Evolutionary conservation across 176 grass and related monocot species (phyloP), one percentile per base, ranked within the genome.

Genomic region (Phoenix dactylifera): DNA sequence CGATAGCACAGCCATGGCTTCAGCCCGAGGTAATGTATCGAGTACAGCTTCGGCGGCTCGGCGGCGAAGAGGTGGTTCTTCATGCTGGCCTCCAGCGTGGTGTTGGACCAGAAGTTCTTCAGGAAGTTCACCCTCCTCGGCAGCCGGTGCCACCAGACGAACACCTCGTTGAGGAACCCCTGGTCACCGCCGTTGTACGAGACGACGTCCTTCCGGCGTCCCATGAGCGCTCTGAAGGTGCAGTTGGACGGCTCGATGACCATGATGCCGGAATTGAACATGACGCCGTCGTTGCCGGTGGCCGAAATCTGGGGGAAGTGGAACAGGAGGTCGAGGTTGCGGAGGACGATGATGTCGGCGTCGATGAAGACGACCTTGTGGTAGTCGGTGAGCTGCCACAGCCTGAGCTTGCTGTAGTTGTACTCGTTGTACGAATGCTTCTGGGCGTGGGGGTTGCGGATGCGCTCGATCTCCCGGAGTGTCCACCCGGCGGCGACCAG

Each of bases 381-480:
- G 76, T 97, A 97, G 20, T 88, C 78, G 2, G 76, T 18, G 24
- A 97, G 87, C 81, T 88, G 92, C 92, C 92, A 97, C 24, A 97
- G 78, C 54, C 92, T 83, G 76, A 97, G 87, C 85, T 97, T 97
- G 87, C 92, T 97, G 92, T 88, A 97, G 81, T 97, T 97, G 83
- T 97, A 84, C 78, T 97, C 92, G 66, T 97, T 97, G 75, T 97
- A 97, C 15, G 73, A 83, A 58, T 83, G 75, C 0, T 66, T 71
- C 58, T 73, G 74, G 4, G 92, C 87, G 17, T 76, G 83, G 7
- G 92, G 92, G 78, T 97, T 97, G 28, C 85, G 85, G 72, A 95
- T 95, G 22, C 85, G 85, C 73, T 69, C 63, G 62, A 95, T 89
- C 75, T 50, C 49, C 7, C 72, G 85, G 1, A 80, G 85, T 2